Conservation (phyloP, 495 filamentous ascomycete species). For the Daldinia childiae region DNA sequence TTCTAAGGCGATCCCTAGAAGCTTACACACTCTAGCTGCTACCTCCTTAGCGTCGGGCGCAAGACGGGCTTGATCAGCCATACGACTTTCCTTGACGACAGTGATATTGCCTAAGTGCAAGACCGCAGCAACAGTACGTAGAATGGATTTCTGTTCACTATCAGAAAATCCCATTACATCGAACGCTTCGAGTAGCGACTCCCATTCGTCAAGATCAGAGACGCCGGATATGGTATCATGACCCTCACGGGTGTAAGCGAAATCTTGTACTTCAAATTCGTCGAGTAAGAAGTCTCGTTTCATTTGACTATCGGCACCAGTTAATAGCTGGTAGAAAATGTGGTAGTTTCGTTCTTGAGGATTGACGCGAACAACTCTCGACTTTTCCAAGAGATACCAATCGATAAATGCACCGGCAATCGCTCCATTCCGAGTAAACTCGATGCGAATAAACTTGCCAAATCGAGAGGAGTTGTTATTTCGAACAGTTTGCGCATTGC, state of each 20-base stretch:
- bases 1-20: constrained; percentile 85
- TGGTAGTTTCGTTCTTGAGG: constrained; percentile 94
- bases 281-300: constrained; percentile 79
- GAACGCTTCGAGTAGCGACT: constrained; percentile 89
- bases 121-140: constrained; percentile 89
- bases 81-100: constrained; percentile 86
- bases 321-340: constrained; percentile 94
- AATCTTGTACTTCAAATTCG: constrained; percentile 79
- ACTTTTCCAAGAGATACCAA: constrained; percentile 98
- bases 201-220: constrained; percentile 92
- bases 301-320: constrained; percentile 77
- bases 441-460: constrained; percentile 98
- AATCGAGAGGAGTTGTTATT: constrained; percentile 99
- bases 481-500: constrained; percentile 95
- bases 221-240: constrained; percentile 92
- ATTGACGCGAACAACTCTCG: constrained; percentile 89
- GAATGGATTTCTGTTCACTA: constrained; percentile 81
- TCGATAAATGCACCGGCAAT: constrained; percentile 97
- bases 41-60: constrained; percentile 74
- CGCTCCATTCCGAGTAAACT: constrained; percentile 88
- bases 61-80: constrained; percentile 89
- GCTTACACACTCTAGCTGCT: constrained; percentile 78
- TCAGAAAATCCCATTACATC: constrained; percentile 93
- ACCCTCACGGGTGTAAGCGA: constrained; percentile 88
- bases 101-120: constrained; percentile 93